phyloP scores from a whole-genome alignment of 257 asterid genomes.

The Solanum virginianum region DNA sequence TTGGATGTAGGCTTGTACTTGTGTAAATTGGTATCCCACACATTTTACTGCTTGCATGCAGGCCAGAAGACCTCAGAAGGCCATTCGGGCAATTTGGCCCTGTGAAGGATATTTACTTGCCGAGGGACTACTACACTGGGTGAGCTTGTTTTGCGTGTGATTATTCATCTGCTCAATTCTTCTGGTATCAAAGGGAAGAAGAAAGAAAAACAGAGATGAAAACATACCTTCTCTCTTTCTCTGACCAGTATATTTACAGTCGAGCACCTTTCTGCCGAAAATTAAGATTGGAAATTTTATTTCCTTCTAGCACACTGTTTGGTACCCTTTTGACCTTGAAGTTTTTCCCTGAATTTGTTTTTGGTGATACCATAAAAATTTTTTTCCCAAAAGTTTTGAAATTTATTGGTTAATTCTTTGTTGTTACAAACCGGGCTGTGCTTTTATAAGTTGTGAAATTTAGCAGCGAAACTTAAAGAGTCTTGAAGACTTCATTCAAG shows the following conservation, averaged over 20 bases:
- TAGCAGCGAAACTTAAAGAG: conserved; percentile 31
- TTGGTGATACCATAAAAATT: background rate
- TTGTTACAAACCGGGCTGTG: conserved; percentile 13
- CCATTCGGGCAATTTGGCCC: conserved; percentile 14
- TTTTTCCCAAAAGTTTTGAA: background rate
- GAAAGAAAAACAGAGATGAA: background rate
- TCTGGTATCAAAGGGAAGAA: background rate
- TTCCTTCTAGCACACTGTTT: background rate
- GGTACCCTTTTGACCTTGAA: background rate
- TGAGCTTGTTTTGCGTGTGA: conserved; percentile 30
- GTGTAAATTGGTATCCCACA: background rate
- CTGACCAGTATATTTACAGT: background rate
- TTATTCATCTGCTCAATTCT: background rate
- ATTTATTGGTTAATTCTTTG: background rate
- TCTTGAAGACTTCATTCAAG: conserved; percentile 32
- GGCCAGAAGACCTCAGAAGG: conserved; percentile 15
- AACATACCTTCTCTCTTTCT: background rate
- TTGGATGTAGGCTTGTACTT: background rate
- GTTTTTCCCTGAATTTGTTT: background rate
- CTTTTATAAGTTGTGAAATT: conserved; percentile 19
- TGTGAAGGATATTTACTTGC: conserved; percentile 14
- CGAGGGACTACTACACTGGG: conserved; percentile 26
- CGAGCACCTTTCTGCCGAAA: background rate
- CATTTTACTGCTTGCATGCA: background rate
- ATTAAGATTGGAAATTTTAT: background rate